Base-by-base conservation (phyloP, 192 early-diverging fungal genomes). In the Linnemannia hyalina region DNA sequence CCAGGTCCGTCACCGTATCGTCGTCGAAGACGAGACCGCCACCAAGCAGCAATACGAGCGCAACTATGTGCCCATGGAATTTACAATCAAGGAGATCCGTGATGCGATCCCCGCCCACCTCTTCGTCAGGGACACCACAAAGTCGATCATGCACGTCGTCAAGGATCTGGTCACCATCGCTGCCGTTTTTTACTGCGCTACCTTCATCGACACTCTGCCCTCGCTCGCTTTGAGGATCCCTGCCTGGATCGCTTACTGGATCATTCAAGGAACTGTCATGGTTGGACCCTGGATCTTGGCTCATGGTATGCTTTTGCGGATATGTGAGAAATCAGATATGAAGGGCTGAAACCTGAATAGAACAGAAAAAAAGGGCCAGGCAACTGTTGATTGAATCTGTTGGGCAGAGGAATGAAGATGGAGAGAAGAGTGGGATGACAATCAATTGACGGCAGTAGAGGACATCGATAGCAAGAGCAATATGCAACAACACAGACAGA, bases 41-140 rank as follows among this genome's bases (percentile, higher is more conserved):
- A 22, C 73, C 77, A 83, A 83, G 82, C 42, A 65, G 38, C 42
- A 78, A 32, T 83, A 73, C 35, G 91, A 89, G 77, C 83, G 80
- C n/a, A 77, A 85, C 72, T 93, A 91, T 82, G 79, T 90, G 44
- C 93, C 93, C 26, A 93, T 94, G n/a, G 88, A 89, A 29, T 95
- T 98, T 76, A 96, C 96, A 44, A 91, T 99, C 89, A 98, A 98
- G 90, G 95, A 97, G 82, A 92, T 99, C 82, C 94, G 97, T 81
- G 95, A 95, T 82, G 92, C 93, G 73, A 93, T 99, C 35, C 98
- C 98, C 38, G 94, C 95, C 60, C 96, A 98, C 83, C 97, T 95
- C 90, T 99, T 98, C 84, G 89, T 96, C 88, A 94, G 97, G 82
- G 92, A 94, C 83, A 95, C 95, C 10, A 89, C 96, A 63, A 89